Conservation (phyloP, 805 yeast species). For the Kregervanrija delftensis region DNA sequence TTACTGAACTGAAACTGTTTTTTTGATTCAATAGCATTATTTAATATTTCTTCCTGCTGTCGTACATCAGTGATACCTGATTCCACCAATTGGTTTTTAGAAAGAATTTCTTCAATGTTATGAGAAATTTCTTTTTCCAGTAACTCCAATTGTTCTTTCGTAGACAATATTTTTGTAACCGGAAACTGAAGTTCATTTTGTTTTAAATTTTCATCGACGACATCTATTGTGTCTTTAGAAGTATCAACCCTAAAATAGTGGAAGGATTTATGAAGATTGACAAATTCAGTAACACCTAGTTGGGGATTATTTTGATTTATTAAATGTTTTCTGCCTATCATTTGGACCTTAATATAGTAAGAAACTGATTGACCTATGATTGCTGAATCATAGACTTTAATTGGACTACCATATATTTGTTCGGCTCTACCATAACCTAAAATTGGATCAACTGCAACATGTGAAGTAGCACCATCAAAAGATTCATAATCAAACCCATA, state of each 20-base stretch:
- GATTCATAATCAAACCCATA: constrained; percentile 26
- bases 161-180: neutral
- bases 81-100: constrained; percentile 3
- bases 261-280: constrained; percentile 10
- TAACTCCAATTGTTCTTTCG: constrained; percentile 2
- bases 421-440: constrained; percentile 48
- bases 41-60: constrained; percentile 5
- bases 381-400: constrained; percentile 40
- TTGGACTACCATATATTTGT: constrained; percentile 40
- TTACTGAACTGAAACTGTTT: neutral
- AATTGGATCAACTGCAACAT: constrained; percentile 25
- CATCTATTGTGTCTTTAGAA: neutral
- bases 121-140: constrained; percentile 7
- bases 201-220: neutral
- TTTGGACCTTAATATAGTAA: constrained; percentile 45
- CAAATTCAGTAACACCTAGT: constrained; percentile 9
- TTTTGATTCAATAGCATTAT: constrained; percentile 1
- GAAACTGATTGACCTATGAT: constrained; percentile 35
- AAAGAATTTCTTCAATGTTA: constrained; percentile 2
- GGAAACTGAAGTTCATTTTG: neutral
- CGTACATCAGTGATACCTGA: neutral
- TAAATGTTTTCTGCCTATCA: constrained; percentile 37
- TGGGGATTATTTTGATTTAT: constrained; percentile 3
- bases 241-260: constrained; percentile 15
- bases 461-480: constrained; percentile 5